Conservation (phyloP, 352 stramenopile genomes). For the Synura sp. region DNA sequence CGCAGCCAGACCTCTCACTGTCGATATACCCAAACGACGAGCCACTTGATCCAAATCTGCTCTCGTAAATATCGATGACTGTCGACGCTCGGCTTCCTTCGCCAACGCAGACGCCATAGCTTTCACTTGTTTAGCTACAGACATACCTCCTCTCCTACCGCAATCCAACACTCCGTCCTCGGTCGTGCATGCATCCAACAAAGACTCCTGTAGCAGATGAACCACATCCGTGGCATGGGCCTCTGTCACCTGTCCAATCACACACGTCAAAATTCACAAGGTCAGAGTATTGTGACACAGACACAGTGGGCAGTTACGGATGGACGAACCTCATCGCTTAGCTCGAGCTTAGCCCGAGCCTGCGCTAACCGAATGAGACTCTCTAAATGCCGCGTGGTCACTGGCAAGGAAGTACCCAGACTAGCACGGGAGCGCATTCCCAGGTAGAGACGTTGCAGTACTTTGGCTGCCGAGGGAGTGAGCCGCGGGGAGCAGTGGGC, state of each 20-base stretch:
- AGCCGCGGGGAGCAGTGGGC: constrained; percentile 85
- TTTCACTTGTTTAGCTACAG: constrained; percentile 63
- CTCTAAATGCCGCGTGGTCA: constrained; percentile 95
- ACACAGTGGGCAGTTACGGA: background rate
- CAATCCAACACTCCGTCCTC: constrained; percentile 79
- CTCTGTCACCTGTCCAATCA: constrained; percentile 61
- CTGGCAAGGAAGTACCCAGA: constrained; percentile 63
- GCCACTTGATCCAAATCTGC: too few species aligned
- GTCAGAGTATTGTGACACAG: background rate
- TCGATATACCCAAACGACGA: too few species aligned
- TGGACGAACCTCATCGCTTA: constrained; percentile 64
- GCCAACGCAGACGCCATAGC: constrained; percentile 67
- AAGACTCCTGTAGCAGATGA: constrained; percentile 86
- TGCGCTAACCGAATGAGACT: constrained; percentile 79
- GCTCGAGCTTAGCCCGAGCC: constrained; percentile 86
- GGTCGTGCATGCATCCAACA: constrained; percentile 79
- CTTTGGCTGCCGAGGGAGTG: constrained; percentile 57
- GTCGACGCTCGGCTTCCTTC: constrained; percentile 59
- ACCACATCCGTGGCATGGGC: constrained; percentile 93
- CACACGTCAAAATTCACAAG: background rate
- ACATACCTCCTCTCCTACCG: constrained; percentile 58
- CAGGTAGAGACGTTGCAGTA: constrained; percentile 81
- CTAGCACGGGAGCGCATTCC: constrained; percentile 62
- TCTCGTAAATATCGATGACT: constrained; percentile 65
- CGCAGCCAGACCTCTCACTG: too few species aligned